Conservation (phyloP, 495 filamentous ascomycete species). For the Xylaria flabelliformis region DNA sequence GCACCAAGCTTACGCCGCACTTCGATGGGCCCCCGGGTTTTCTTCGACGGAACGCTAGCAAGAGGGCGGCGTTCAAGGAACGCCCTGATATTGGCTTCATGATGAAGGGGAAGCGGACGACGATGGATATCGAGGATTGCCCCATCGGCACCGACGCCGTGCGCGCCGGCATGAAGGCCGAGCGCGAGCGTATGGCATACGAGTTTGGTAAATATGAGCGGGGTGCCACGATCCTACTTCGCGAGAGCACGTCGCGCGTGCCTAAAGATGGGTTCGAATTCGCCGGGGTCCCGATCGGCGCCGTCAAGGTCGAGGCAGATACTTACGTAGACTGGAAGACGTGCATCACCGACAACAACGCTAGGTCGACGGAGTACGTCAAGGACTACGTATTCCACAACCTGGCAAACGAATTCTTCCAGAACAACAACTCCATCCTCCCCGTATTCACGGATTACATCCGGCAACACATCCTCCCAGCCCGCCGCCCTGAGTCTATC, state of each 20-base stretch:
- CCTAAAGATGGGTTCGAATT: conserved; percentile 50
- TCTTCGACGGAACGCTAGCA: conserved; percentile 41
- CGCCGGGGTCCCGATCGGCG: conserved; percentile 29
- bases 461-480: conserved; percentile 74
- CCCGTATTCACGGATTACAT: conserved; percentile 88
- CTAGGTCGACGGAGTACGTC: conserved; percentile 81
- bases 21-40: conserved; percentile 73
- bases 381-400: conserved; percentile 85
- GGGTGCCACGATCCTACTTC: conserved; percentile 87
- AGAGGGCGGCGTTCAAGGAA: conserved; percentile 48
- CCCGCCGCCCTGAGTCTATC: conserved; percentile 46
- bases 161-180: conserved; percentile 72
- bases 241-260: conserved; percentile 80
- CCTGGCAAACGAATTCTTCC: conserved; percentile 93
- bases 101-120: conserved; percentile 71
- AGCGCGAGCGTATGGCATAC: conserved; percentile 71
- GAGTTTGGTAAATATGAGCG: conserved; percentile 74
- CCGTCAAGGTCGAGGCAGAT: conserved; percentile 43
- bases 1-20: conserved; percentile 95
- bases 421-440: conserved; percentile 99
- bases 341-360: conserved; percentile 86
- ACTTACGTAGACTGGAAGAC: conserved; percentile 76
- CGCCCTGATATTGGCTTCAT: conserved; percentile 91
- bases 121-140: conserved; percentile 96
- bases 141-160: conserved; percentile 91